Evolutionary conservation across 108 stramenopile species (phyloP).

Genomic region (Pseudonitzschia delicatissima): DNA sequence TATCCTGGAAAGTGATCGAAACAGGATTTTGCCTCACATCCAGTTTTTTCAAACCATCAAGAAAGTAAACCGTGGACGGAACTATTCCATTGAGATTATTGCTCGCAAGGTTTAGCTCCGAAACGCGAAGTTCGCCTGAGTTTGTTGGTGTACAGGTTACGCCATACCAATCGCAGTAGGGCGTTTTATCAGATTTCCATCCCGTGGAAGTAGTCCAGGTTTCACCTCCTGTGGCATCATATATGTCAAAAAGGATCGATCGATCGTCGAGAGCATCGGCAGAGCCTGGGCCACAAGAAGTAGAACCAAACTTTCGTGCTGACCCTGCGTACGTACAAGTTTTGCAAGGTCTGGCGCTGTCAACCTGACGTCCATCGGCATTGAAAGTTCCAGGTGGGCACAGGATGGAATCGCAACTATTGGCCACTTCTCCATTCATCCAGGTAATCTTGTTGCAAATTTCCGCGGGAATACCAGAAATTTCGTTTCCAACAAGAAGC

Average conservation of each 20-base stretch:
- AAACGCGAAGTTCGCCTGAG: slow-evolving; percentile 24
- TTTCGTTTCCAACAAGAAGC: slow-evolving; percentile 60
- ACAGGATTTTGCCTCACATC: slow-evolving; percentile 67
- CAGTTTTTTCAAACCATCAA: slow-evolving; percentile 53
- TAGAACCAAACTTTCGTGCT: slow-evolving; percentile 40
- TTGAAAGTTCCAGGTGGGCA: slow-evolving; percentile 73
- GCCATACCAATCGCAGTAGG: slow-evolving; percentile 76
- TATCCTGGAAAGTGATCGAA: slow-evolving; percentile 55
- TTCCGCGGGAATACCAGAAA: slow-evolving; percentile 51
- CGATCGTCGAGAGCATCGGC: slow-evolving; percentile 31
- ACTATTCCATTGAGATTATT: slow-evolving; percentile 57
- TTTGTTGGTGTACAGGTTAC: slow-evolving; percentile 45
- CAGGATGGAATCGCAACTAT: slow-evolving; percentile 73
- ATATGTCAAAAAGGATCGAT: slow-evolving; percentile 49
- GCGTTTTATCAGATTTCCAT: slow-evolving; percentile 44
- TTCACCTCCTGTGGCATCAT: slow-evolving; percentile 49
- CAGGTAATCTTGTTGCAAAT: slow-evolving; percentile 64
- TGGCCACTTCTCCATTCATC: slow-evolving; percentile 56
- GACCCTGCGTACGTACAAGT: slow-evolving; percentile 57
- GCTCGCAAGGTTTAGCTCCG: slow-evolving; percentile 41
- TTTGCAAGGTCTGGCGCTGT: slow-evolving; percentile 43
- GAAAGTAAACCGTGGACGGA: slow-evolving; percentile 58
- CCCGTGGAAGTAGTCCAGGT: slow-evolving; percentile 54
- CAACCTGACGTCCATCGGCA: slow-evolving; percentile 54
- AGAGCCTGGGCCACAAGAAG: slow-evolving; percentile 34